A percentile compares a stretch with the other conserved stretches of the same genome.
Evolutionary conservation across 1,284 basidiomycete genomes (phyloP).

Genomic region (Cystobasidiaceae sp.): DNA sequence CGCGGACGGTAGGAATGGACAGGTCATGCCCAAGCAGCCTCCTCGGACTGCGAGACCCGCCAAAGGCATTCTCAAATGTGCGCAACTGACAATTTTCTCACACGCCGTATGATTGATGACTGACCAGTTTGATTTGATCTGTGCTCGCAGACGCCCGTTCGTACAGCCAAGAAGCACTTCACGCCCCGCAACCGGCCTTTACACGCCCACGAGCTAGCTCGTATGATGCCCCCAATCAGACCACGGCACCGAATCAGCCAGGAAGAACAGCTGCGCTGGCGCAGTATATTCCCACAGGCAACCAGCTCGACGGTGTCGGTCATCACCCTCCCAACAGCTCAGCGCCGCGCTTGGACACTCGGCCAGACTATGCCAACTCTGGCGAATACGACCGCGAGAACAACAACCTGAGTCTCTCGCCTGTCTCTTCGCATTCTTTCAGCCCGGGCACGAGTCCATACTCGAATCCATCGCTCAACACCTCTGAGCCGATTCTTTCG

Average conservation of each 20-base stretch:
- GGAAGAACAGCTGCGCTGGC: constrained; percentile 34
- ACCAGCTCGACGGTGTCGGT: constrained; percentile 38
- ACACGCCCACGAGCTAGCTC: constrained; percentile 46
- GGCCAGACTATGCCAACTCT: not conserved
- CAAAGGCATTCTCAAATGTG: constrained; percentile 85
- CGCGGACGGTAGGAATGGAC: constrained; percentile 55
- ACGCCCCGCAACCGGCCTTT: constrained; percentile 32
- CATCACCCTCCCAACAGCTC: constrained; percentile 18
- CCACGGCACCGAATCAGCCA: constrained; percentile 31
- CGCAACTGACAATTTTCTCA: constrained; percentile 45
- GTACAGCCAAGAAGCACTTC: constrained; percentile 38
- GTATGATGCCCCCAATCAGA: constrained; percentile 45
- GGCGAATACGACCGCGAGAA: not conserved
- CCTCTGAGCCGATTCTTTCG: constrained; percentile 73
- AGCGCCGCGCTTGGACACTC: constrained; percentile 33
- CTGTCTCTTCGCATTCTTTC: constrained; percentile 5
- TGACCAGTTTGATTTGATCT: not conserved
- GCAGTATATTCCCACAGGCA: constrained; percentile 36
- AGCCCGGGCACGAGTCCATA: constrained; percentile 50
- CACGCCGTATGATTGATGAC: not conserved
- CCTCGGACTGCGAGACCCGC: constrained; percentile 60
- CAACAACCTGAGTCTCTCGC: constrained; percentile 20
- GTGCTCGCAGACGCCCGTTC: constrained; percentile 33
- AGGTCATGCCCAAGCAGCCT: constrained; percentile 62
- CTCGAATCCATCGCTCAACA: constrained; percentile 63